Percentiles rank a stretch among this genome's conserved stretches.
Conservation (phyloP, 129 eudicot genomes). For the Artemisia tridentata region DNA sequence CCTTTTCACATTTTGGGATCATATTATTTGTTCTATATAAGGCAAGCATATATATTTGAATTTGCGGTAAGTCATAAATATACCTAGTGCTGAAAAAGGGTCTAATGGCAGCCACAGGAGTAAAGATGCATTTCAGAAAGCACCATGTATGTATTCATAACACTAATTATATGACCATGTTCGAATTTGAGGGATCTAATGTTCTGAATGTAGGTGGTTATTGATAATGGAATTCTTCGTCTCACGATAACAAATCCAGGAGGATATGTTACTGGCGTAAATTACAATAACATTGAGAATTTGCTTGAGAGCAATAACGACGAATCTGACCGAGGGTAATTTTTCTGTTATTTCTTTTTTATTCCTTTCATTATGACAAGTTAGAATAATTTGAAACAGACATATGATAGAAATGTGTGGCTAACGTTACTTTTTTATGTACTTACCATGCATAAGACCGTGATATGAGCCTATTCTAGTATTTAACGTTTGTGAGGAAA, state of each 20-base stretch:
- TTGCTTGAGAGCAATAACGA: slow-evolving; percentile 54
- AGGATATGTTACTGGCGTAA: slow-evolving; percentile 58
- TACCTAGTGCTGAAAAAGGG: background rate
- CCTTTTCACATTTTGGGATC: background rate
- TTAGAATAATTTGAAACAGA: too few species aligned
- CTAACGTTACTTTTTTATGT: too few species aligned
- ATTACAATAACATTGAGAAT: slow-evolving; percentile 56
- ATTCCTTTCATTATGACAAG: too few species aligned
- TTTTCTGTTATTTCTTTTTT: too few species aligned
- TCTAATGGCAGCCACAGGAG: slow-evolving; percentile 25
- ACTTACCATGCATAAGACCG: too few species aligned
- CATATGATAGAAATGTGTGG: too few species aligned
- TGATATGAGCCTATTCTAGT: too few species aligned
- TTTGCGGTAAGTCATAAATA: background rate
- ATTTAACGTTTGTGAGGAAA: too few species aligned
- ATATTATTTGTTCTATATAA: background rate
- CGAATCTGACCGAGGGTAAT: slow-evolving; percentile 64
- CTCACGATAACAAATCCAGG: slow-evolving; percentile 68
- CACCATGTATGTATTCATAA: slow-evolving; percentile 26
- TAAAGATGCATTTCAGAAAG: slow-evolving; percentile 36
- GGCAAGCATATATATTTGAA: background rate
- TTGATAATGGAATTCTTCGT: slow-evolving; percentile 67
- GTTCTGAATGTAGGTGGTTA: slow-evolving; percentile 45
- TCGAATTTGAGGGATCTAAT: background rate
- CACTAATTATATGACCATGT: background rate